Base-by-base conservation (phyloP, 768 basidiomycete genomes). In the Dacryopinax spathularia region DNA sequence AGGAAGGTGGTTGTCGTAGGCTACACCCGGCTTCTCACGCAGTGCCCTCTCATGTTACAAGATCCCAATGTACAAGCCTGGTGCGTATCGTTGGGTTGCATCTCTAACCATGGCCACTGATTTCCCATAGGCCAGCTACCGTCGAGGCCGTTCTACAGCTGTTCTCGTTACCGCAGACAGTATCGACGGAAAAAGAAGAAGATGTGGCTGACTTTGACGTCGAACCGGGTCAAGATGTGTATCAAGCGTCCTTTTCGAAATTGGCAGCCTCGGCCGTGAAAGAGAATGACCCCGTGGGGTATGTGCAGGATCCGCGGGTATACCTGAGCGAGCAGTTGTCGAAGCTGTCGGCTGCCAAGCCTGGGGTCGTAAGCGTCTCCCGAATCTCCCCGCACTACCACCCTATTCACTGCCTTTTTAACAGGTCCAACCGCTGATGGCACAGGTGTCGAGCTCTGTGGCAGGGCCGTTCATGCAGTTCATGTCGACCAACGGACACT, bases 231-330 rank as follows among this genome's bases (percentile, higher is more conserved):
- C 70, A 90, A 34, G 89, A 88, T 0, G 90, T 92, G 0, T 97
- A 97, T 74, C 96, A 98, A 70, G 90, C 91, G 0, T 89, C 91
- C 2, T 98, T 94, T 76, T 92, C 92, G 61, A 83, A 88, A 34
- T 80, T 97, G 18, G 94, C 92, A 0, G 89, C 95, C 1, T 86
- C 87, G 1, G 88, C 89, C 67, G 75, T 74, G 0, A 73, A 73
- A 0, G 77, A 79, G 39, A 73, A 71, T 0, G 89, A 91, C 71
- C 84, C 85, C 0, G 82, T 74, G 6, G 69, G 68, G 16, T 66
- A 70, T 18, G 68, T 77, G 6, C 62, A 65, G 5, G 77, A 79
- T 43, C 69, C 71, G 29, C 72, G 72, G 67, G 64, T 66, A 34
- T 75, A 67, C 61, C 48, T 56, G 48, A 56, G 48, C 20, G 48